A percentile compares a stretch with the other conserved stretches of the same genome.
phyloP scores from a whole-genome alignment of 495 filamentous ascomycete species.

The Tuber brumale region DNA sequence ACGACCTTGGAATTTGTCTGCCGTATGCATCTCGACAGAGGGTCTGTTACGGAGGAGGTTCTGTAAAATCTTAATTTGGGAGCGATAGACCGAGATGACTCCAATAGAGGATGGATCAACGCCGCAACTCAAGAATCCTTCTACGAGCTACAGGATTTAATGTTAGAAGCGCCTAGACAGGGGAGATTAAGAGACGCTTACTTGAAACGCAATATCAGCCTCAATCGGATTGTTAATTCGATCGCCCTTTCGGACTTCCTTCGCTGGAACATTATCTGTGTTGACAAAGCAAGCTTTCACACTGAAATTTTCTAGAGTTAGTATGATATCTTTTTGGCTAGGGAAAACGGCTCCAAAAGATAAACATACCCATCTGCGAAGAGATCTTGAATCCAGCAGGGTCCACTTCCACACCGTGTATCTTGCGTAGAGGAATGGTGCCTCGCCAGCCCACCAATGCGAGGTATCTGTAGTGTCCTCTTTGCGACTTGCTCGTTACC shows the following conservation, averaged over 20 bases:
- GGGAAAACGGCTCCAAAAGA: not conserved
- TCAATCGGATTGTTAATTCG: conserved; percentile 82
- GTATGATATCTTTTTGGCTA: not conserved
- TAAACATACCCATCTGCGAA: conserved; percentile 45
- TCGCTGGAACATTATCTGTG: conserved; percentile 66
- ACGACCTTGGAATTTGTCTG: conserved; percentile 90
- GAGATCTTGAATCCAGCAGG: conserved; percentile 80
- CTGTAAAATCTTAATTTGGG: conserved; percentile 60
- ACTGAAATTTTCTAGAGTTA: conserved; percentile 10
- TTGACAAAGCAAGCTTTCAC: conserved; percentile 75
- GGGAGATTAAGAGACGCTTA: not conserved
- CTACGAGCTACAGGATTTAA: conserved; percentile 61
- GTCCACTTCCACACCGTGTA: conserved; percentile 22
- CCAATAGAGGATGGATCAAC: conserved; percentile 72
- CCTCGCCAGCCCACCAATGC: conserved; percentile 52
- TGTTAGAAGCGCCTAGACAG: not conserved
- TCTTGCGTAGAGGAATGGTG: conserved; percentile 20
- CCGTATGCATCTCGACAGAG: conserved; percentile 86
- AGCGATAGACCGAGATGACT: conserved; percentile 97
- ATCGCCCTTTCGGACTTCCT: conserved; percentile 66
- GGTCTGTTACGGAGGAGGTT: conserved; percentile 49
- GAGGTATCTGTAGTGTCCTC: conserved; percentile 54
- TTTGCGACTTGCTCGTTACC: conserved; percentile 68
- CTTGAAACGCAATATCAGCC: conserved; percentile 53
- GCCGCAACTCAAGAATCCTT: conserved; percentile 65